phyloP scores from a whole-genome alignment of 164 flowering plant species.

The Stephania yunnanensis region DNA sequence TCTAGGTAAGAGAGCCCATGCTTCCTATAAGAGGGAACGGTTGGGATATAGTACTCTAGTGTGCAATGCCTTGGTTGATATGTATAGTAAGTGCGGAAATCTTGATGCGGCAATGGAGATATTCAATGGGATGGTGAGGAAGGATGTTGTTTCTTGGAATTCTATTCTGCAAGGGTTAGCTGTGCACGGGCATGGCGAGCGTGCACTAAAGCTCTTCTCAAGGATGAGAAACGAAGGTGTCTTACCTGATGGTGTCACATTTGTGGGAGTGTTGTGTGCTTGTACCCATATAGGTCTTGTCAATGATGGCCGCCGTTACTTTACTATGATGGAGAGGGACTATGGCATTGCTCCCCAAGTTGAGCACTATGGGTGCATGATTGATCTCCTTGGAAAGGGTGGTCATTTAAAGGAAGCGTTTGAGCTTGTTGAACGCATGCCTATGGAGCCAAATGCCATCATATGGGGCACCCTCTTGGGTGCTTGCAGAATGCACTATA shows the following conservation, averaged over 20 bases:
- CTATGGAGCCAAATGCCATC: constrained; percentile 31
- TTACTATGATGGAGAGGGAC: constrained; percentile 23
- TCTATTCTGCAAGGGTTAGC: constrained; percentile 72
- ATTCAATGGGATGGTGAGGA: constrained; percentile 39
- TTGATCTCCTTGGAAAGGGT: constrained; percentile 26
- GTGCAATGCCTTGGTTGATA: constrained; percentile 68
- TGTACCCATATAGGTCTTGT: constrained; percentile 24
- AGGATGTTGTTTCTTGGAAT: constrained; percentile 76
- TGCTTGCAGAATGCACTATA: constrained; percentile 35
- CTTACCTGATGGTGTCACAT: constrained; percentile 22
- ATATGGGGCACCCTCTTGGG: constrained; percentile 61
- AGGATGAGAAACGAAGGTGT: constrained; percentile 52
- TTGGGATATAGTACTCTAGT: constrained; percentile 31
- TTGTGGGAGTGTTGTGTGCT: constrained; percentile 22
- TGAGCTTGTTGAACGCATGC: constrained; percentile 24
- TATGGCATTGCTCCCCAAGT: constrained; percentile 28
- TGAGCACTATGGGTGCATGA: constrained; percentile 33
- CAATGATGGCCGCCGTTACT: constrained; percentile 19
- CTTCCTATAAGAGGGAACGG: constrained; percentile 32
- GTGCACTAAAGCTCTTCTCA: constrained; percentile 28
- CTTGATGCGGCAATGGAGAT: constrained; percentile 40
- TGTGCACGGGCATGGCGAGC: constrained; percentile 58
- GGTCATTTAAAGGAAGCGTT: constrained; percentile 24
- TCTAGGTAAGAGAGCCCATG: constrained; percentile 57
- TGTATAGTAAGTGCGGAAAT: constrained; percentile 79